A percentile compares a stretch with the other conserved stretches of the same genome.
Evolutionary conservation across 306 rosid species (phyloP).

Genomic region (Glycyrrhiza uralensis): DNA sequence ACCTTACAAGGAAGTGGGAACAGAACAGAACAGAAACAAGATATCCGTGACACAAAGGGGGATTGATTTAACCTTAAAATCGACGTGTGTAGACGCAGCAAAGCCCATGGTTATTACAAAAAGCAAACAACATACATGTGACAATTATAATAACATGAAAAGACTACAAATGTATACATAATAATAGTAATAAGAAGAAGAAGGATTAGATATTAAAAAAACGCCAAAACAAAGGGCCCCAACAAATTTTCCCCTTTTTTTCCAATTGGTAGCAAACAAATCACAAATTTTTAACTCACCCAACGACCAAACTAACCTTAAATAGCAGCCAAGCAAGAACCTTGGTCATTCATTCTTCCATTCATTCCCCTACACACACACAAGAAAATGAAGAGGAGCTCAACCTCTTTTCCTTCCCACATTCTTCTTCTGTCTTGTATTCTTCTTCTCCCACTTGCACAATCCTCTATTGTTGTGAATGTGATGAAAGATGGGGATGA

Average conservation of each 20-base stretch:
- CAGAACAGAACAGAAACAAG: slow-evolving; percentile 18
- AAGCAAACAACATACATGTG: slow-evolving; percentile 28
- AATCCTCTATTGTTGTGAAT: slow-evolving; percentile 17
- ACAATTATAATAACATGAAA: not conserved
- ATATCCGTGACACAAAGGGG: slow-evolving; percentile 31
- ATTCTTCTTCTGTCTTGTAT: slow-evolving; percentile 20
- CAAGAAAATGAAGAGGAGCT: slow-evolving; percentile 30
- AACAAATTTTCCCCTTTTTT: not conserved
- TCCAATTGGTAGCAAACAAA: not conserved
- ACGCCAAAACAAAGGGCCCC: not conserved
- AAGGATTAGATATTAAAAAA: not conserved
- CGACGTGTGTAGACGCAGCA: not conserved
- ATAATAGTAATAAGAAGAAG: no score
- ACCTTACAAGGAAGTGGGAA: not conserved
- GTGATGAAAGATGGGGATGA: not conserved
- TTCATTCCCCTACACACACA: not conserved
- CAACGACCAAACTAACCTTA: slow-evolving; percentile 39
- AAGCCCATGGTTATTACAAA: slow-evolving; percentile 35
- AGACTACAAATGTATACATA: not conserved
- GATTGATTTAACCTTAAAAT: slow-evolving; percentile 7
- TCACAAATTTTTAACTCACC: slow-evolving; percentile 13
- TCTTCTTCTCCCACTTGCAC: slow-evolving; percentile 26
- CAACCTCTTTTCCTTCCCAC: slow-evolving; percentile 8
- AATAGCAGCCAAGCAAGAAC: slow-evolving; percentile 27
- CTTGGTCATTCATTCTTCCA: slow-evolving; percentile 6